A percentile compares a stretch with the other conserved stretches of the same genome.
Conservation (phyloP, 768 basidiomycete species). For the Calocybe cyanea region DNA sequence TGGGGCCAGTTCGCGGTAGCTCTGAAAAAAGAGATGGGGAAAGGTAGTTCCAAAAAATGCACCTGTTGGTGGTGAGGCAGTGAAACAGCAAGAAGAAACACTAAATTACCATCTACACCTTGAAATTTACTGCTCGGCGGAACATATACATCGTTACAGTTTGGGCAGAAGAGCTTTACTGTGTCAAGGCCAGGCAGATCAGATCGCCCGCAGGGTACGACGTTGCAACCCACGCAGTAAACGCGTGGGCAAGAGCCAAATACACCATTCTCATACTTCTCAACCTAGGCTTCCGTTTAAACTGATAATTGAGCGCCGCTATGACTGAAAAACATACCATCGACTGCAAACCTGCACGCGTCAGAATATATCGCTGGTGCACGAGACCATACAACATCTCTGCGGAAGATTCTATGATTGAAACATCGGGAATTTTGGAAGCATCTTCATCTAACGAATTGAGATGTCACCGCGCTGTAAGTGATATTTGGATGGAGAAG, state of each 20-base stretch:
- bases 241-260: slow-evolving; percentile 97
- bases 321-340: slow-evolving; percentile 61
- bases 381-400: slow-evolving; percentile 97
- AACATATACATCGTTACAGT: slow-evolving; percentile 95
- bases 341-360: slow-evolving; percentile 86
- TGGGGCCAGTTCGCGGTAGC: slow-evolving; percentile 91
- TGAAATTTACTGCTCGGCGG: slow-evolving; percentile 95
- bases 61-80: slow-evolving; percentile 42
- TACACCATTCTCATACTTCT: slow-evolving; percentile 89
- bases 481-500: background rate
- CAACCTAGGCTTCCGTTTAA: slow-evolving; percentile 56
- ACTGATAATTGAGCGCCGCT: slow-evolving; percentile 4
- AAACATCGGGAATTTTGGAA: slow-evolving; percentile 95
- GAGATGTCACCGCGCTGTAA: slow-evolving; percentile 2
- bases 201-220: slow-evolving; percentile 92
- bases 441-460: slow-evolving; percentile 74
- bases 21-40: slow-evolving; percentile 96
- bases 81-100: slow-evolving; percentile 1
- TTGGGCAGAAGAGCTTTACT: slow-evolving; percentile 96
- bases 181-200: slow-evolving; percentile 96
- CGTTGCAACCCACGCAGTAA: slow-evolving; percentile 83
- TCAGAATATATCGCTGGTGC: slow-evolving; percentile 96
- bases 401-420: slow-evolving; percentile 96
- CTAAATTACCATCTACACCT: slow-evolving; percentile 82
- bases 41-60: slow-evolving; percentile 99